phyloP scores from a whole-genome alignment of 768 basidiomycete genomes.

The Dioszegia aurantiaca region DNA sequence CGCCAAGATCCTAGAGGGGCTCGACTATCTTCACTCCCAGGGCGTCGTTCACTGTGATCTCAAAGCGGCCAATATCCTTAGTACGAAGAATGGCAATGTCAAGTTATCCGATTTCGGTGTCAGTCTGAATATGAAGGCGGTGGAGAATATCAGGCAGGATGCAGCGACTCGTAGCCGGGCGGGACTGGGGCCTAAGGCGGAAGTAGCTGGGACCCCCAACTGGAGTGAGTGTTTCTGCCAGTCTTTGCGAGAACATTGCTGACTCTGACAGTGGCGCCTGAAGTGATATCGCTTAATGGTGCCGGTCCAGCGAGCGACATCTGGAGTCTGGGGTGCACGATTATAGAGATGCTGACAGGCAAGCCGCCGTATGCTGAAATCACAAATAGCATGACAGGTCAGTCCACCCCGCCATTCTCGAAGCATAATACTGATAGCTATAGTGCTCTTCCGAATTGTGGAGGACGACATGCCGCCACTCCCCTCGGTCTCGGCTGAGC shows the following conservation, averaged over 20 bases:
- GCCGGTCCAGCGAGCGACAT: slow-evolving; percentile 59
- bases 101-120: slow-evolving; percentile 98
- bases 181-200: slow-evolving; percentile 55
- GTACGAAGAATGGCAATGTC: slow-evolving; percentile 94
- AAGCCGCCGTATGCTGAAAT: slow-evolving; percentile 88
- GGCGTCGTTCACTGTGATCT: slow-evolving; percentile 86
- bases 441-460: slow-evolving; percentile 96
- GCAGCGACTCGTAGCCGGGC: slow-evolving; percentile 42
- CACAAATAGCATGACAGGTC: slow-evolving; percentile 84
- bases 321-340: slow-evolving; percentile 80
- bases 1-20: slow-evolving; percentile 91
- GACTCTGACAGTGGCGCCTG: slow-evolving; percentile 71
- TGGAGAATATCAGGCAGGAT: slow-evolving; percentile 67
- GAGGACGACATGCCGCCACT: slow-evolving; percentile 86
- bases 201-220: slow-evolving; percentile 77
- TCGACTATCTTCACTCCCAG: slow-evolving; percentile 84
- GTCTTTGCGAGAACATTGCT: not conserved
- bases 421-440: slow-evolving; percentile 20
- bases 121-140: slow-evolving; percentile 86
- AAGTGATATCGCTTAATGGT: slow-evolving; percentile 92
- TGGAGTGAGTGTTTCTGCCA: slow-evolving; percentile 63
- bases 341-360: slow-evolving; percentile 89
- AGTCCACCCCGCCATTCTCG: slow-evolving; percentile 24
- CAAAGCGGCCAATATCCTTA: slow-evolving; percentile 98
- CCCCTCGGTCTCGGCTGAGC: slow-evolving; percentile 68